A percentile compares a stretch with the other conserved stretches of the same genome.
These are phyloP conservation scores for Papilionanthe hybrid DNA, from an alignment of 116 monocot genomes.

Conservation along the genomic window DNA sequence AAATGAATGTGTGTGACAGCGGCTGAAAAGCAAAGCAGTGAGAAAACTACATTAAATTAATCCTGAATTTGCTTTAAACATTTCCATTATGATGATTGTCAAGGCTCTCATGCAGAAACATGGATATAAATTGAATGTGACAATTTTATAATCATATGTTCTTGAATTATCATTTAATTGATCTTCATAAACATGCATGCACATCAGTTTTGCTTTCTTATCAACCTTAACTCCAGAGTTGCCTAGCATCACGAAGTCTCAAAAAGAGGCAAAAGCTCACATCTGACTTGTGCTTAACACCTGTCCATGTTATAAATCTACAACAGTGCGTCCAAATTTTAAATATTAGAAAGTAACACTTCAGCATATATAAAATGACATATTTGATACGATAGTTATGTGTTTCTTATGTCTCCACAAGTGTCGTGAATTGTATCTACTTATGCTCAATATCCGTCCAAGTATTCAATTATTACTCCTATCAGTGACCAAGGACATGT, in stretches of 20 bases:
- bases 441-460: not conserved
- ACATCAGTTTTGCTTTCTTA: too few species aligned
- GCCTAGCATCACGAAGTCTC: not conserved
- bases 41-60: too few species aligned
- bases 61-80: too few species aligned
- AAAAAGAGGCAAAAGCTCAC: not conserved
- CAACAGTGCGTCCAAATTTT: not conserved
- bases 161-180: too few species aligned
- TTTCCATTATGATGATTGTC: too few species aligned
- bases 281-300: not conserved
- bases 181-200: too few species aligned
- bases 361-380: not conserved
- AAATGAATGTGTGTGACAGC: too few species aligned
- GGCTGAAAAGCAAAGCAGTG: too few species aligned
- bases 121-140: too few species aligned
- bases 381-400: not conserved
- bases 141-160: too few species aligned
- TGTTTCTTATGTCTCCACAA: not conserved
- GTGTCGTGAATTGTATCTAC: not conserved
- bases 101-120: too few species aligned
- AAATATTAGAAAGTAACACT: not conserved
- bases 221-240: not conserved
- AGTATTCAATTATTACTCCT: not conserved
- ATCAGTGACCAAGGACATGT: not conserved
- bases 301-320: not conserved